Conservation (phyloP, 495 filamentous ascomycete species). For the Lophiostoma macrostomum region DNA sequence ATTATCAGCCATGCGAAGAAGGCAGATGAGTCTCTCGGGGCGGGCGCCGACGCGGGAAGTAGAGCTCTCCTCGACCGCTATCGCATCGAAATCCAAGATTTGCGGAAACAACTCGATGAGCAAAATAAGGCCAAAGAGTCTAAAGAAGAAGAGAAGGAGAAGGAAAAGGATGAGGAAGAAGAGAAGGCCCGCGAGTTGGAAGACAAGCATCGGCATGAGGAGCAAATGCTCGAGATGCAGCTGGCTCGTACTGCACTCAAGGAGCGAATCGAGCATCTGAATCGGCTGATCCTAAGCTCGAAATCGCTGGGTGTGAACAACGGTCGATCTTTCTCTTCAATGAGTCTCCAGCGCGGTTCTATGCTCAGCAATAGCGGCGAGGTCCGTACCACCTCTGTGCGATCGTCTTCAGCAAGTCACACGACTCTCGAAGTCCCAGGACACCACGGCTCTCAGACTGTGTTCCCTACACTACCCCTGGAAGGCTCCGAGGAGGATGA, state of each 20-base stretch:
- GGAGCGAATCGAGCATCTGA: constrained; percentile 95
- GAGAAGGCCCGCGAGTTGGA: constrained; percentile 70
- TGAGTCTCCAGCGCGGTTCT: constrained; percentile 67
- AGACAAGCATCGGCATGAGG: constrained; percentile 81
- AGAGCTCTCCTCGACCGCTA: constrained; percentile 89
- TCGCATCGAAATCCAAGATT: constrained; percentile 84
- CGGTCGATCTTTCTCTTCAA: constrained; percentile 65
- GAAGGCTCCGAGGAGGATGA: constrained; percentile 58
- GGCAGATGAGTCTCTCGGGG: constrained; percentile 77
- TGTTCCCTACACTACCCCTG: constrained; percentile 3
- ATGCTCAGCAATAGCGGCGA: constrained; percentile 45
- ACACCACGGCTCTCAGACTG: constrained; percentile 6
- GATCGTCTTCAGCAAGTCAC: constrained; percentile 59
- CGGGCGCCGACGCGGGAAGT: constrained; percentile 70
- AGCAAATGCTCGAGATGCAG: constrained; percentile 98
- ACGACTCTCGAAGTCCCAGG: constrained; percentile 31
- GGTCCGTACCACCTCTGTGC: constrained; percentile 53
- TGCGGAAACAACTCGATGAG: constrained; percentile 75
- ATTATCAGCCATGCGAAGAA: constrained; percentile 96
- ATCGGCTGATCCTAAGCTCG: constrained; percentile 89
- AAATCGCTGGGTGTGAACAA: constrained; percentile 92
- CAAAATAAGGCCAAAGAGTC: constrained; percentile 64
- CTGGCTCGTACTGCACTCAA: constrained; percentile 92
- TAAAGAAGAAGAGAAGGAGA: constrained; percentile 57
- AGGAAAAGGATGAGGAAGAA: constrained; percentile 58